Base-by-base conservation (phyloP, 306 rosid genomes). In the Vigna mungo region DNA sequence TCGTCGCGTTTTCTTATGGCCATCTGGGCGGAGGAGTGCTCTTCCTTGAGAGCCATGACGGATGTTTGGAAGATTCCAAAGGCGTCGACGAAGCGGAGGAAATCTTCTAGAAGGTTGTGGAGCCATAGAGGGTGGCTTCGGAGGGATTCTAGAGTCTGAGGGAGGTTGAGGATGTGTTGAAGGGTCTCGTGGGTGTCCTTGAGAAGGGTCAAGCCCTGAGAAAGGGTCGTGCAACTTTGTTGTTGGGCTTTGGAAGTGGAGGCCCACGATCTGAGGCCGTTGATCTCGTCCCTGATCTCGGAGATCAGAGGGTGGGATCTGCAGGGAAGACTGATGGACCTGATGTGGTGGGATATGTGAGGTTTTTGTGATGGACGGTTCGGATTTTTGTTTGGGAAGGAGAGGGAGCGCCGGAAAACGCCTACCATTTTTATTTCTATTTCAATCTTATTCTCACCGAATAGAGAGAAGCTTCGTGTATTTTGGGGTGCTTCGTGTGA, bases 311-410 rank as follows among this genome's bases (percentile, higher is more conserved):
- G 98, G 81, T 92, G 98, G 3, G 98, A 83, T 88, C 97, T 85
- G 87, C 89, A 89, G 9, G 98, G 98, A 34, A 94, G 96, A 92
- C 94, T 90, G 76, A 92, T 83, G 82, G 97, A 92, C 73, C 98
- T 85, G 71, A 80, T 80, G 89, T 92, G 96, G 82, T 86, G 90
- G 11, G 96, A 90, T 21, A 92, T 69, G 14, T 58, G 21, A 4
- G 88, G 90, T 7, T 84, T 87, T 2, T 21, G 62, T 27, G 80
- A 60, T 60, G 89, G 86, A 84, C 89, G 90, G 87, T 80, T 84
- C 5, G 78, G 88, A 74, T 59, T 84, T 76, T 89, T 90, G 94
- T 82, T 90, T 4, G 96, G 97, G 77, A 93, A 93, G 0, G 94
- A 90, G 56, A 93, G 70, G 11, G 96, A 90, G 12, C 96, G 93